Percentiles rank a stretch among this genome's conserved stretches.
phyloP scores from a whole-genome alignment of 306 rosid genomes.

The Malus asiatica region DNA sequence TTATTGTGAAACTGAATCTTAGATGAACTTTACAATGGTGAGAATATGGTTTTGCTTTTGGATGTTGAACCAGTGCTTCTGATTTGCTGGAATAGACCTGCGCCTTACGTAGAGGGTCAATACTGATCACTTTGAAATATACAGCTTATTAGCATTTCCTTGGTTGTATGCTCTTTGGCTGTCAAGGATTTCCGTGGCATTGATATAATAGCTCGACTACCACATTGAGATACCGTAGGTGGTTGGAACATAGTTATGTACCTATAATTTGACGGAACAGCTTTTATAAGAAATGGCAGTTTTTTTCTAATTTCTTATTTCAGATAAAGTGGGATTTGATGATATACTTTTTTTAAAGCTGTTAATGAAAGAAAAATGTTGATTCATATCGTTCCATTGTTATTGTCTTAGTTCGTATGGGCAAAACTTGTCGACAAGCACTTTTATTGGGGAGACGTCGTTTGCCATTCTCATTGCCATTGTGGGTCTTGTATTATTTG shows the following conservation, averaged over 20 bases:
- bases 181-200: neutral
- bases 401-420: slow-evolving; percentile 81
- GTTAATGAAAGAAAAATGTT: neutral
- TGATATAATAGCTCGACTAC: neutral
- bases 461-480: slow-evolving; percentile 93
- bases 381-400: slow-evolving; percentile 9
- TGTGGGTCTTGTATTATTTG: slow-evolving; percentile 86
- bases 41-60: neutral
- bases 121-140: neutral
- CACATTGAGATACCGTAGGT: neutral
- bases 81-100: neutral
- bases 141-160: neutral
- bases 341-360: neutral
- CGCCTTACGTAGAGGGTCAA: neutral
- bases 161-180: neutral
- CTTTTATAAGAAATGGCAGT: neutral
- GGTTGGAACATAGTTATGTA: neutral
- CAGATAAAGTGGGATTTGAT: neutral
- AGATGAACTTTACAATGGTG: neutral
- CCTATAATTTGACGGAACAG: neutral
- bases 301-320: neutral
- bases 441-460: slow-evolving; percentile 86
- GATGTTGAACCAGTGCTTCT: neutral
- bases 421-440: slow-evolving; percentile 77
- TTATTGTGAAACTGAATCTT: neutral